phyloP scores from a whole-genome alignment of 164 flowering plant genomes.

The Tetrastigma voinierianum region DNA sequence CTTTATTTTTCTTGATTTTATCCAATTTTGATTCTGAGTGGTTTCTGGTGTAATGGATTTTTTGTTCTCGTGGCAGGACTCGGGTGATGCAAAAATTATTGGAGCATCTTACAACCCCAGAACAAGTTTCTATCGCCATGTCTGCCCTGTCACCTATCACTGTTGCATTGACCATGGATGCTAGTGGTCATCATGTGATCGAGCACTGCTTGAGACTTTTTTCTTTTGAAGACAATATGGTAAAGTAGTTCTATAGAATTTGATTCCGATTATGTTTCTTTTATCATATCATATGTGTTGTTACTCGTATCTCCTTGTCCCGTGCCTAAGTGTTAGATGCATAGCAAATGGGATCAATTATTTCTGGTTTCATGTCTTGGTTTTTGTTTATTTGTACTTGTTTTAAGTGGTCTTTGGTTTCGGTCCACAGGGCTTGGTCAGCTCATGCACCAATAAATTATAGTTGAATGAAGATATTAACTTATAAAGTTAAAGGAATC shows the following conservation, averaged over 20 bases:
- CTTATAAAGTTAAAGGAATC: too few relatives aligned
- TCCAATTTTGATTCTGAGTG: not conserved
- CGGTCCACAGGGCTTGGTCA: too few relatives aligned
- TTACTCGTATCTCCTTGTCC: too few relatives aligned
- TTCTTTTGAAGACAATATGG: conserved; percentile 32
- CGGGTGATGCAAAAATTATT: conserved; percentile 38
- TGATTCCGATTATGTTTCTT: too few relatives aligned
- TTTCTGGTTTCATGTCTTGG: too few relatives aligned
- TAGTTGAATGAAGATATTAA: too few relatives aligned
- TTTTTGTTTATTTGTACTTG: too few relatives aligned
- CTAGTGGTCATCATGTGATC: conserved; percentile 44
- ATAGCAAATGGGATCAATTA: too few relatives aligned
- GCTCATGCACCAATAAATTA: too few relatives aligned
- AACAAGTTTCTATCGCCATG: conserved; percentile 27
- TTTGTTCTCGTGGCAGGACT: conserved; percentile 23
- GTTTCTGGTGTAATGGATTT: not conserved
- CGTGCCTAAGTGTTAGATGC: too few relatives aligned
- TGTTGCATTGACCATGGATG: conserved; percentile 25
- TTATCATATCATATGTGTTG: too few relatives aligned
- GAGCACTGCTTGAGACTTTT: conserved; percentile 30
- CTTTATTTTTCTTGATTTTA: not conserved
- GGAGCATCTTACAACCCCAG: conserved; percentile 21
- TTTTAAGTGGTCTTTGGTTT: too few relatives aligned
- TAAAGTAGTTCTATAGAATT: conserved; percentile 4
- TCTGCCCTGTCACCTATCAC: conserved; percentile 24